Evolutionary conservation across 495 filamentous ascomycete species (phyloP), one percentile per base, ranked within the genome.

Genomic region (Aspergillus egyptiacus): DNA sequence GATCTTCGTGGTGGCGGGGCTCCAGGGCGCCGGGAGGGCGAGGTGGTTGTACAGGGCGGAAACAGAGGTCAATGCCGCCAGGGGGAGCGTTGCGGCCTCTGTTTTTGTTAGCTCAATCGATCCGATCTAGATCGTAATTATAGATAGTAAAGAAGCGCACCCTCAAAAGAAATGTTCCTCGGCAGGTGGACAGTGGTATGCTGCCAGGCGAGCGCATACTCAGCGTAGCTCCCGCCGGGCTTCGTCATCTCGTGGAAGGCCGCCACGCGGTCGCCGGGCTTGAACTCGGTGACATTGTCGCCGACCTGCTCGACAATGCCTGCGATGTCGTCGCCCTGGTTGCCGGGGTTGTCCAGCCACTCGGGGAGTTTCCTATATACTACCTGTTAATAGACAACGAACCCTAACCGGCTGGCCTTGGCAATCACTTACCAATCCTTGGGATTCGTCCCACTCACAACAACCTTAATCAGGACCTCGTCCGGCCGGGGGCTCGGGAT

Each of bases 141-240:
- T n/a, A n/a, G n/a, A n/a, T n/a, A n/a, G n/a, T n/a, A 17, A 4
- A 8, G 10, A 14, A 24, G 28, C 48, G n/a, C 8, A 65, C 60
- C 63, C 42, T 90, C 85, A 51, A 87, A 90, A 20, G 61, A 75
- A 0, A 69, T 81, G 34, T 76, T 68, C 28, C 73, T 60, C 0
- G 85, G 84, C 18, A 89, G 68, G 55, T 83, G 81, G 55, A 87
- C 87, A 0, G 84, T 87, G 0, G 82, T 80, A 56, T 83, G 73
- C 32, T 70, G 67, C 74, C 71, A 81, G 3, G 76, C 75, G 24
- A 89, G 51, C 8, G 82, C 80, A 60, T 88, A 90, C 53, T 89
- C 82, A 19, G 85, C 85, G 57, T 75, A 90, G 48, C 70, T 75
- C 17, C 85, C 85, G 13, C 66, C 63, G 1, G 76, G 70, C 2